Conservation (phyloP, 768 basidiomycete genomes). For the Rubroboletus satanas region DNA sequence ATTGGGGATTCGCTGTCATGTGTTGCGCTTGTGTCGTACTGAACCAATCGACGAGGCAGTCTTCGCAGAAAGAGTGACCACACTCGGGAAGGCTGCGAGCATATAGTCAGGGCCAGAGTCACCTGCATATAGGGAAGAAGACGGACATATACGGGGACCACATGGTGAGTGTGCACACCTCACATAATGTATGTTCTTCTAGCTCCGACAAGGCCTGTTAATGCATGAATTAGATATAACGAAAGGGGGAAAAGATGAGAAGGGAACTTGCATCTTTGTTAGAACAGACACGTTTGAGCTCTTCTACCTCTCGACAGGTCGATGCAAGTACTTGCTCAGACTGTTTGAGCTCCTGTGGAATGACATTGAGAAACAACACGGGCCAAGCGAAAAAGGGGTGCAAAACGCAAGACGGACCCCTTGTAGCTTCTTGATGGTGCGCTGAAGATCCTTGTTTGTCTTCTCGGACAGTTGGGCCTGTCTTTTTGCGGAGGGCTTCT, state of each 20-base stretch:
- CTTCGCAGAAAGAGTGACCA: slow-evolving; percentile 67
- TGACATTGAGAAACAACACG: neutral
- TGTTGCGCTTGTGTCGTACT: slow-evolving; percentile 47
- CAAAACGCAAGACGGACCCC: slow-evolving; percentile 33
- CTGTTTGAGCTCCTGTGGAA: slow-evolving; percentile 20
- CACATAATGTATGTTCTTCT: slow-evolving; percentile 56
- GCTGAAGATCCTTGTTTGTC: slow-evolving; percentile 28
- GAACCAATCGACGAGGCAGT: slow-evolving; percentile 57
- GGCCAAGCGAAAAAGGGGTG: neutral
- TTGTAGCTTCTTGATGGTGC: slow-evolving; percentile 41
- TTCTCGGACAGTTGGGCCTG: slow-evolving; percentile 15
- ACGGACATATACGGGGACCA: slow-evolving; percentile 66
- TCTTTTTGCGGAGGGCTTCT: slow-evolving; percentile 10
- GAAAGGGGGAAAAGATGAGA: neutral
- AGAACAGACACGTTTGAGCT: slow-evolving; percentile 16
- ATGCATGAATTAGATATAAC: neutral
- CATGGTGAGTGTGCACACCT: slow-evolving; percentile 61
- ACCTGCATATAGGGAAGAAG: neutral
- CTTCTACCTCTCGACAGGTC: slow-evolving; percentile 15
- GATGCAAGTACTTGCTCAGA: slow-evolving; percentile 6
- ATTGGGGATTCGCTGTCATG: slow-evolving; percentile 43
- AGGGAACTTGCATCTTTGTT: slow-evolving; percentile 6
- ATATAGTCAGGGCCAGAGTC: neutral
- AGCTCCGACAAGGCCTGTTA: slow-evolving; percentile 42
- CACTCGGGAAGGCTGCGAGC: slow-evolving; percentile 53